These are phyloP conservation scores for Kokia cookei DNA, from an alignment of 441 rosid genomes.

Conservation along the genomic window DNA sequence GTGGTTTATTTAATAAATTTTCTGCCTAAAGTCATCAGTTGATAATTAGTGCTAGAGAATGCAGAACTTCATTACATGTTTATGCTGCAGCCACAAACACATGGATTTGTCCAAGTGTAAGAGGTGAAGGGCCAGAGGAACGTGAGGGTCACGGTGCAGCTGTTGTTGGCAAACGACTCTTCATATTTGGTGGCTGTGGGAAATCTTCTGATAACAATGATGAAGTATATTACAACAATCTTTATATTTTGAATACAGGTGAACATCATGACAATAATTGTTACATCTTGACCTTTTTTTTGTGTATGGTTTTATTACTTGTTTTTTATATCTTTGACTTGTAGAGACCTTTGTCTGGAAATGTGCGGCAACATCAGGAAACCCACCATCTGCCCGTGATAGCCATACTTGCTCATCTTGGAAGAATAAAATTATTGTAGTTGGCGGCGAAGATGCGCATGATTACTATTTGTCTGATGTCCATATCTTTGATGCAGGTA, in stretches of 20 bases:
- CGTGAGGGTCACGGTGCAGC: conserved; percentile 95
- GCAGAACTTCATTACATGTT: background rate
- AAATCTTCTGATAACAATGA: conserved; percentile 52
- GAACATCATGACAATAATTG: background rate
- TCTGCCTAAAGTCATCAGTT: background rate
- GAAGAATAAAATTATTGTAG: conserved; percentile 75
- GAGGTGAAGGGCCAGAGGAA: conserved; percentile 89
- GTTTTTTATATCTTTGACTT: conserved; percentile 5
- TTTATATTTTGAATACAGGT: conserved; percentile 87
- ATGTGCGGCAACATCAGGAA: conserved; percentile 61
- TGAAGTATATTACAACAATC: conserved; percentile 83
- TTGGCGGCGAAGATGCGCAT: conserved; percentile 93
- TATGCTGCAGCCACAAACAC: conserved; percentile 63
- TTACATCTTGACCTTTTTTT: background rate
- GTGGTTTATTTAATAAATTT: background rate
- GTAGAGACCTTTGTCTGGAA: conserved; percentile 93
- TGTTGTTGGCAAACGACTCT: conserved; percentile 81
- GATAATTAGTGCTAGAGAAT: background rate
- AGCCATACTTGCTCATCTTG: conserved; percentile 95
- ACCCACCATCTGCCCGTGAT: conserved; percentile 85
- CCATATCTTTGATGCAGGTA: conserved; percentile 92
- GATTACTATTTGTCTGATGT: conserved; percentile 91
- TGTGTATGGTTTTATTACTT: background rate
- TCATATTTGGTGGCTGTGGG: conserved; percentile 90
- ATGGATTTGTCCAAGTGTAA: conserved; percentile 77